Evolutionary conservation across 2,329 filamentous ascomycete species (phyloP).

Genomic region (Dichotomopilus funicola): DNA sequence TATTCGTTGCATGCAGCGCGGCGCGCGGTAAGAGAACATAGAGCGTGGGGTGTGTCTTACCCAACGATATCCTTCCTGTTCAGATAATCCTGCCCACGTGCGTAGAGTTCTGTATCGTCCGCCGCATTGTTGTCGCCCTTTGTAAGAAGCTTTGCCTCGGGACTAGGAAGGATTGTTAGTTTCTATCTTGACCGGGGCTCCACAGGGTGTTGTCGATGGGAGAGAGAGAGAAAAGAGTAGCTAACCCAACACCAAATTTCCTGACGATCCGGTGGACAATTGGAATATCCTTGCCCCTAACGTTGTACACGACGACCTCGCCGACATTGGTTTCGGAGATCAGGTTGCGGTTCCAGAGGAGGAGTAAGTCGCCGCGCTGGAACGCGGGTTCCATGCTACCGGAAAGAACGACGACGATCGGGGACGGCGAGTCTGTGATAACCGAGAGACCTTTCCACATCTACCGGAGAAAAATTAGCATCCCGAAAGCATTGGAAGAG

Average conservation of each 20-base stretch:
- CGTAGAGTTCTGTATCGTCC: constrained; percentile 87
- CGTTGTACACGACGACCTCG: constrained; percentile 62
- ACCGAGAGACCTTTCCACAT: constrained; percentile 88
- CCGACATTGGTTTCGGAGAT: constrained; percentile 45
- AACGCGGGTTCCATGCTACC: constrained; percentile 83
- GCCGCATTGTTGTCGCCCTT: constrained; percentile 96
- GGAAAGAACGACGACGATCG: constrained; percentile 77
- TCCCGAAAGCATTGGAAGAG: neutral
- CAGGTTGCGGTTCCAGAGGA: constrained; percentile 68
- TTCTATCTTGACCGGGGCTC: neutral
- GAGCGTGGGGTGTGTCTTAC: constrained; percentile 31
- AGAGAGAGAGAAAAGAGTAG: constrained; percentile 6
- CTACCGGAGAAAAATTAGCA: constrained; percentile 31
- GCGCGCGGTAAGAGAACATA: too few relatives aligned
- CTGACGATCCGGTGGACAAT: constrained; percentile 92
- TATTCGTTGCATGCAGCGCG: neutral
- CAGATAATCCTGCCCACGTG: constrained; percentile 78
- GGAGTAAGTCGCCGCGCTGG: constrained; percentile 68
- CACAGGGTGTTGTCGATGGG: neutral
- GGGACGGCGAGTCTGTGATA: constrained; percentile 65
- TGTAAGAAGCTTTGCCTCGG: constrained; percentile 69
- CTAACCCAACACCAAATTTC: constrained; percentile 56
- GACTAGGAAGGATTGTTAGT: constrained; percentile 30
- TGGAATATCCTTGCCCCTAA: constrained; percentile 89
- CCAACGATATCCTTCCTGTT: constrained; percentile 87